These are phyloP conservation scores for Cyberlindnera maritima DNA, from an alignment of 805 yeast genomes.

Conservation along the genomic window DNA sequence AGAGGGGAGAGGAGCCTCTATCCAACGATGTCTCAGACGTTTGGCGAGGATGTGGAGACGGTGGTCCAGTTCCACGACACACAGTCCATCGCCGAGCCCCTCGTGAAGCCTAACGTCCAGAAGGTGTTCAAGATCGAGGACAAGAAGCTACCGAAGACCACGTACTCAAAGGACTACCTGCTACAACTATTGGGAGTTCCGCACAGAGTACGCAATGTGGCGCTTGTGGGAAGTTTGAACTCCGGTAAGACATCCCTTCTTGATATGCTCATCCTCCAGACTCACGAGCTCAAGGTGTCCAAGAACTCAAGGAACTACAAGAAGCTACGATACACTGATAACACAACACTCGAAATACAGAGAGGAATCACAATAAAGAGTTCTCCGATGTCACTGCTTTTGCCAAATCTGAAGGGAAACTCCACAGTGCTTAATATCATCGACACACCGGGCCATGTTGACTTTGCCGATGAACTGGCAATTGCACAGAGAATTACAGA, in stretches of 20 bases:
- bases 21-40: conserved; percentile 43
- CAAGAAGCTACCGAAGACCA: conserved; percentile 51
- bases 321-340: conserved; percentile 77
- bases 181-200: conserved; percentile 49
- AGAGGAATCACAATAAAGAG: conserved; percentile 69
- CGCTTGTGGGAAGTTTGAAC: conserved; percentile 75
- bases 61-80: conserved; percentile 52
- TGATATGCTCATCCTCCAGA: conserved; percentile 63
- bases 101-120: conserved; percentile 50
- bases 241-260: conserved; percentile 84
- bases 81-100: conserved; percentile 58
- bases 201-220: conserved; percentile 67
- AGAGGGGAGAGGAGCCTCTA: conserved; percentile 46
- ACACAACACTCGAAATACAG: conserved; percentile 61
- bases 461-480: conserved; percentile 74
- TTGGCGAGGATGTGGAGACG: conserved; percentile 65
- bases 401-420: conserved; percentile 49
- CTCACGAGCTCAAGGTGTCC: conserved; percentile 53
- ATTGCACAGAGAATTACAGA: conserved; percentile 60
- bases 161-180: conserved; percentile 64
- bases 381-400: conserved; percentile 57
- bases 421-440: conserved; percentile 61
- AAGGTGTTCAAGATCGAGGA: conserved; percentile 49
- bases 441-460: conserved; percentile 92
- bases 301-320: conserved; percentile 50